These are phyloP conservation scores for Colletotrichum scovillei DNA, from an alignment of 2,329 filamentous ascomycete species.

Conservation along the genomic window DNA sequence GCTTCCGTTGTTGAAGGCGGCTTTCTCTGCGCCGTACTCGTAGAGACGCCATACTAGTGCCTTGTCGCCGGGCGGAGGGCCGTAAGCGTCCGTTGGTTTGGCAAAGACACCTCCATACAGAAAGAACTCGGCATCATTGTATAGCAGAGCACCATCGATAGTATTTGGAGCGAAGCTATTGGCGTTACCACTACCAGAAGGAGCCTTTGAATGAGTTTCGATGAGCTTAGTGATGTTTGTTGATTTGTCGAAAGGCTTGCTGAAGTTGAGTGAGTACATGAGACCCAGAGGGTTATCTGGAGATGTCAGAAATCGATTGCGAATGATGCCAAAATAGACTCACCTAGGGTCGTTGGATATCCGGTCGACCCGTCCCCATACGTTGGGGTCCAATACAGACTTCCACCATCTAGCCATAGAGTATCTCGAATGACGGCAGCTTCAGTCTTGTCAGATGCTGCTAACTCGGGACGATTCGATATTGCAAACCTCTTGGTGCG, in stretches of 20 bases:
- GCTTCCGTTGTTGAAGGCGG: slow-evolving; percentile 21
- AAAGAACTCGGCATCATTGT: slow-evolving; percentile 72
- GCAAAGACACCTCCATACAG: slow-evolving; percentile 70
- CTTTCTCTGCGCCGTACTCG: slow-evolving; percentile 59
- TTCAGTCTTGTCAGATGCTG: slow-evolving; percentile 40
- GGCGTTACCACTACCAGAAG: slow-evolving; percentile 58
- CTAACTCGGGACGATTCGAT: neutral
- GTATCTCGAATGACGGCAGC: slow-evolving; percentile 70
- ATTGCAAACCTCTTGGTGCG: slow-evolving; percentile 53
- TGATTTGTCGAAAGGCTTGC: slow-evolving; percentile 62
- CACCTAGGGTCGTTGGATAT: slow-evolving; percentile 53
- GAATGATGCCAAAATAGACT: slow-evolving; percentile 36
- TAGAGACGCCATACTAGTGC: slow-evolving; percentile 64
- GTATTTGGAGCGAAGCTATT: slow-evolving; percentile 68
- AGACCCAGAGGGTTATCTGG: slow-evolving; percentile 63
- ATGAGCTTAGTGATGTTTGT: slow-evolving; percentile 67
- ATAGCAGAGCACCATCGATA: slow-evolving; percentile 72
- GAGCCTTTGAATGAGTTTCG: slow-evolving; percentile 57
- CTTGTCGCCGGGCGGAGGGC: slow-evolving; percentile 53
- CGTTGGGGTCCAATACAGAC: slow-evolving; percentile 63
- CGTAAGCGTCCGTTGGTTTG: slow-evolving; percentile 46
- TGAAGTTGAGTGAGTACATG: slow-evolving; percentile 70
- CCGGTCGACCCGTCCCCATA: slow-evolving; percentile 53
- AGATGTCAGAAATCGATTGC: slow-evolving; percentile 27
- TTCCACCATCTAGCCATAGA: slow-evolving; percentile 74